phyloP scores from a whole-genome alignment of 495 filamentous ascomycete genomes.

The Patellaria atrata region DNA sequence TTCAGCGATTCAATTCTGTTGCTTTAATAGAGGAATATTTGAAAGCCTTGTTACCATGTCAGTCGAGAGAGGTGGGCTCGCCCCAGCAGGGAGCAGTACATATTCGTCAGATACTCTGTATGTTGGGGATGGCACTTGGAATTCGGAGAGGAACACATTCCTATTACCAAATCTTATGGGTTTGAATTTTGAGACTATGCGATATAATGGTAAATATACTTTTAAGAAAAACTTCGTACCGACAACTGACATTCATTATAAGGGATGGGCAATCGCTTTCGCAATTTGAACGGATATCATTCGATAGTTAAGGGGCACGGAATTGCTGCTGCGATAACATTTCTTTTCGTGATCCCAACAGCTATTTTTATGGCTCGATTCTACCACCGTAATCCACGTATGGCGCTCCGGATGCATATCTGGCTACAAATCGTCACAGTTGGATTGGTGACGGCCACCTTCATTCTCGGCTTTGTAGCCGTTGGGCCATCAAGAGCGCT shows the following conservation, averaged over 20 bases:
- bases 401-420: constrained; percentile 64
- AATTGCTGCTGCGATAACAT: constrained; percentile 72
- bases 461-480: constrained; percentile 65
- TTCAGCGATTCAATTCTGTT: no score
- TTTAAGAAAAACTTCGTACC: neutral
- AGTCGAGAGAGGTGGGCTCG: no score
- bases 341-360: constrained; percentile 67
- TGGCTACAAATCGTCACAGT: constrained; percentile 77
- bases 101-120: constrained; percentile 72
- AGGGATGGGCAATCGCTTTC: constrained; percentile 91
- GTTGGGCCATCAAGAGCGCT: constrained; percentile 62
- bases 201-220: constrained; percentile 62
- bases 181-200: constrained; percentile 85
- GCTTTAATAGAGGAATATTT: no score
- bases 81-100: constrained; percentile 64
- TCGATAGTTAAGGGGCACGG: constrained; percentile 69
- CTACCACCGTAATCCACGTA: constrained; percentile 45
- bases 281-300: constrained; percentile 59
- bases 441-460: constrained; percentile 52
- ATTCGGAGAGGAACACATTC: constrained; percentile 68
- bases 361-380: constrained; percentile 71
- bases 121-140: constrained; percentile 91
- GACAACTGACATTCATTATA: constrained; percentile 3
- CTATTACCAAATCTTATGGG: constrained; percentile 76
- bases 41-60: no score